Percentiles rank a stretch among this genome's conserved stretches.
Conservation (phyloP, 768 basidiomycete genomes). For the Austroboletus festivus region DNA sequence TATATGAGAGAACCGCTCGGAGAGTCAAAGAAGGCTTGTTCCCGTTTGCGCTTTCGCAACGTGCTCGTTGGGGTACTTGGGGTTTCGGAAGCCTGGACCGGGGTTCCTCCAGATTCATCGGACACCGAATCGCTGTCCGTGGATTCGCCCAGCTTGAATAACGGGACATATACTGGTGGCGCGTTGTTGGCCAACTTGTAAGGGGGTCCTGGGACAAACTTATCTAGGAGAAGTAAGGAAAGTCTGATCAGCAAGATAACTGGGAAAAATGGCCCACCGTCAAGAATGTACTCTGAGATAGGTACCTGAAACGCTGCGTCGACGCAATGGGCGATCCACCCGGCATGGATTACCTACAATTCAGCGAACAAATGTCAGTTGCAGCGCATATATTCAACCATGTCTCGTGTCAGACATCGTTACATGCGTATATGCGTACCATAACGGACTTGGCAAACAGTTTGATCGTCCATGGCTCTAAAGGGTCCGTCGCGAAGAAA, state of each 20-base stretch:
- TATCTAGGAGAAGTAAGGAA: conserved; percentile 7
- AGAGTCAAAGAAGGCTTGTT: conserved; percentile 28
- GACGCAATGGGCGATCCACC: conserved; percentile 31
- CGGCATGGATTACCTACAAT: conserved; percentile 28
- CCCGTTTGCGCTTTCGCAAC: conserved; percentile 27
- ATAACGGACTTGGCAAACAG: conserved; percentile 26
- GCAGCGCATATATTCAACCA: conserved; percentile 10
- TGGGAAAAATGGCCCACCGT: conserved; percentile 22
- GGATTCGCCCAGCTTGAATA: neutral
- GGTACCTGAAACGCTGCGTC: conserved; percentile 24
- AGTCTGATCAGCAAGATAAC: neutral
- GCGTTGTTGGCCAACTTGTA: conserved; percentile 11
- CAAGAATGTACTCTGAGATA: conserved; percentile 28
- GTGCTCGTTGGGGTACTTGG: conserved; percentile 26
- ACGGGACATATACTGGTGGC: neutral
- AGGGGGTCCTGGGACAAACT: conserved; percentile 16
- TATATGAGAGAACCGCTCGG: conserved; percentile 25
- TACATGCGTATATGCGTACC: conserved; percentile 18
- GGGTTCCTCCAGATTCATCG: neutral
- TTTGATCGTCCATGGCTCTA: conserved; percentile 27
- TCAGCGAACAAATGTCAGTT: neutral
- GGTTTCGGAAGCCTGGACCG: conserved; percentile 11
- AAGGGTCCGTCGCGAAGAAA: conserved; percentile 29
- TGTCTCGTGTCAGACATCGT: neutral
- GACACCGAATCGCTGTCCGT: neutral